Percentiles rank a stretch among this genome's conserved stretches.
These are phyloP conservation scores for Blastobotrys ciferrii DNA, from an alignment of 1,139 yeast species.

Conservation along the genomic window DNA sequence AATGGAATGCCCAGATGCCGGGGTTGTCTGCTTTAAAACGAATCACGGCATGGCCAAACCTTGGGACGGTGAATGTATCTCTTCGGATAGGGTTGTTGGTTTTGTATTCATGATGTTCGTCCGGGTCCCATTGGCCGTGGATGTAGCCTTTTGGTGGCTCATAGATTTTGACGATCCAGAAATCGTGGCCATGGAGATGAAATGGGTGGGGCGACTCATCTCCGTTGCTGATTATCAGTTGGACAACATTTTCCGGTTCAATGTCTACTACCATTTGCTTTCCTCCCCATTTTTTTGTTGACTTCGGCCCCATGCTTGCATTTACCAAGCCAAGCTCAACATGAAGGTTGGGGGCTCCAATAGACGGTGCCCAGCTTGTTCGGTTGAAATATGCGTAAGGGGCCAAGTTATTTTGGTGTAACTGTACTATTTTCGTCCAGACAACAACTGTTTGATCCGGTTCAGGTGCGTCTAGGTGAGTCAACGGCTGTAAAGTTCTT, in stretches of 20 bases:
- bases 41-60: conserved; percentile 60
- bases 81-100: conserved; percentile 62
- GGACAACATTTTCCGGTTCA: conserved; percentile 43
- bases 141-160: conserved; percentile 30
- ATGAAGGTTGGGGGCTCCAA: conserved; percentile 30
- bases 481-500: conserved; percentile 17
- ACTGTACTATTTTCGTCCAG: conserved; percentile 24
- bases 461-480: conserved; percentile 18
- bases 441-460: conserved; percentile 23
- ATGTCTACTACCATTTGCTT: conserved; percentile 13
- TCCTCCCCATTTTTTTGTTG: conserved; percentile 27
- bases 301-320: conserved; percentile 13
- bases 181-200: conserved; percentile 53
- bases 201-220: conserved; percentile 90
- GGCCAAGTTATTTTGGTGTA: conserved; percentile 25
- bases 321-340: conserved; percentile 25
- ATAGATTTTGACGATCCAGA: conserved; percentile 52
- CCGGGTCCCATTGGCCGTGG: conserved; percentile 41
- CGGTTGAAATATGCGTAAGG: conserved; percentile 30
- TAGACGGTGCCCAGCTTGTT: conserved; percentile 28
- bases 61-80: conserved; percentile 56
- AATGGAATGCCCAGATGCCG: conserved; percentile 83
- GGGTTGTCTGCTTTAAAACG: conserved; percentile 74
- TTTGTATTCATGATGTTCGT: conserved; percentile 46
- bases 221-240: conserved; percentile 64